Evolutionary conservation across 2,329 filamentous ascomycete species (phyloP).

Genomic region (Penicillium verrucosum): DNA sequence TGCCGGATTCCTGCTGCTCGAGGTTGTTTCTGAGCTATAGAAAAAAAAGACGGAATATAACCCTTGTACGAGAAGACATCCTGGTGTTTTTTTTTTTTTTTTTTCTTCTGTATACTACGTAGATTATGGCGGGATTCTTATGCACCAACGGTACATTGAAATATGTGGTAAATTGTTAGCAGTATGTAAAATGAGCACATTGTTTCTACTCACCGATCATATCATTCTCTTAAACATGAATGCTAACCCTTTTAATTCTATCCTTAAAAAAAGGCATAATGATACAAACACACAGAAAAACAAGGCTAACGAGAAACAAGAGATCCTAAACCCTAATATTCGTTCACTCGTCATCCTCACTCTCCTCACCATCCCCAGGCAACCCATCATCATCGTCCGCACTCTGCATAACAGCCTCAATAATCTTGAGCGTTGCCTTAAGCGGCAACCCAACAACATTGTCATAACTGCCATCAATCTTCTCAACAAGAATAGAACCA

Average conservation of each 20-base stretch:
- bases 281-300: background rate
- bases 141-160: background rate
- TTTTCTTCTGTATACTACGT: background rate
- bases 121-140: background rate
- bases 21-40: conserved; percentile 19
- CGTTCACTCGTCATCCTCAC: conserved; percentile 18
- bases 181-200: background rate
- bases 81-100: background rate
- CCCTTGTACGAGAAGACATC: conserved; percentile 13
- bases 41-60: conserved; percentile 16
- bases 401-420: conserved; percentile 80
- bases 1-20: conserved; percentile 17
- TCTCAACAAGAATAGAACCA: conserved; percentile 81
- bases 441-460: conserved; percentile 92
- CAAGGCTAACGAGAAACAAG: background rate
- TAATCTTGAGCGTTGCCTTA: conserved; percentile 70
- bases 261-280: background rate
- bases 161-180: background rate
- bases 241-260: background rate
- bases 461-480: conserved; percentile 84
- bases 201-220: background rate
- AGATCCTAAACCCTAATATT: background rate
- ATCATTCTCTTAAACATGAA: background rate
- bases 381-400: conserved; percentile 63
- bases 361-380: conserved; percentile 43